Base-by-base conservation (phyloP, 225 moss, liverwort and hornwort species). In the Straminergon stramineum region DNA sequence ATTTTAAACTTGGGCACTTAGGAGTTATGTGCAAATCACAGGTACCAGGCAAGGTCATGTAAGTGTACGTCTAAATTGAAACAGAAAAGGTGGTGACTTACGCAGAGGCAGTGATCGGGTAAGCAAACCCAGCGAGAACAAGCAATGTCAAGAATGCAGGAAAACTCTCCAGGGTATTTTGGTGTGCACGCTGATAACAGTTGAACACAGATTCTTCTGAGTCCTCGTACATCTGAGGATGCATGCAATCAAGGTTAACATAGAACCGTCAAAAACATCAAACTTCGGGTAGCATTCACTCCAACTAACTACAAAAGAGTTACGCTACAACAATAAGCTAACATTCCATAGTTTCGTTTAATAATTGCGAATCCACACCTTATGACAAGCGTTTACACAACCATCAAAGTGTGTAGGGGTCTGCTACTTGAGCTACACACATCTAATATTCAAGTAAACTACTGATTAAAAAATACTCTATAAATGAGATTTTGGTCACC, bases 181-280 rank as follows among this genome's bases (percentile, higher is more conserved):
- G 98, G 88, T 97, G 96, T 66, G 98, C 98, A 63, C 97, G 96
- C 87, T 98, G 96, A 73, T 98, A 98, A 91, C 97, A 98, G 86
- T 98, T 96, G 92, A 98, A 98, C 28, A 96, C n/a, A 88, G 97
- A 98, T 23, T 90, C 83, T 32, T 98, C 96, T n/a, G 91, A 86
- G 85, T 96, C 97, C 91, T 98, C 98, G 52, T 98, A 98, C 93
- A 96, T 88, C 98, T 98, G 88, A 30, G 43, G 8, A 83, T 65
- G 35, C 63, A 88, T 24, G 30, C 74, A 89, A 75, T 41, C 81
- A 81, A 85, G 32, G 48, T 78, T 69, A 51, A 35, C 43, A 70
- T 48, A 45, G 39, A 84, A 61, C 26, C 41, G 20, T 37, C 83
- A 79, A 48, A 67, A 31, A 80, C 34, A 74, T 87, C 45, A 81